Evolutionary conservation across 352 stramenopile species (phyloP).

Genomic region (Globisporangium irregulare): DNA sequence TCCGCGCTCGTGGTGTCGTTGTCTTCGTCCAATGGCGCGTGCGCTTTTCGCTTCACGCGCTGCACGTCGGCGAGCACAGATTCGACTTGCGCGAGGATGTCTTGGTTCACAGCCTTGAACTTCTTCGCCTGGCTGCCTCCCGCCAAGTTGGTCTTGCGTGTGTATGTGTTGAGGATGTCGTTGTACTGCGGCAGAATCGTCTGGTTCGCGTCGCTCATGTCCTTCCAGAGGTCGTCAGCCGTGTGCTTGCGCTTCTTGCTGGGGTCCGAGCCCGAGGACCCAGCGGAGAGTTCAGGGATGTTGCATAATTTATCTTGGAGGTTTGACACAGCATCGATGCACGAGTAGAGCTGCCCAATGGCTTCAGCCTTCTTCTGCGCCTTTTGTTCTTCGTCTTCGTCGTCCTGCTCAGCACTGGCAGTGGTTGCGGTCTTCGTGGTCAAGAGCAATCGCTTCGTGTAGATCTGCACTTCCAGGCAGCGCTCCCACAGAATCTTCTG

Average conservation of each 20-base stretch:
- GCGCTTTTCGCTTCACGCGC: conserved; percentile 82
- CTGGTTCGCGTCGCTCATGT: conserved; percentile 39
- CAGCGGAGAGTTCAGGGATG: conserved; percentile 39
- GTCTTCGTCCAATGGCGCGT: conserved; percentile 51
- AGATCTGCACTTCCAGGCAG: conserved; percentile 84
- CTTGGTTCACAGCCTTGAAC: conserved; percentile 88
- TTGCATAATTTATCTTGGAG: conserved; percentile 75
- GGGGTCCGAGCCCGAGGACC: conserved; percentile 12
- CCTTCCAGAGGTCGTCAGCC: conserved; percentile 53
- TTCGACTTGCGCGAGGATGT: conserved; percentile 82
- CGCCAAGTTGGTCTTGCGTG: conserved; percentile 67
- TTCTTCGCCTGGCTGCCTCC: conserved; percentile 73
- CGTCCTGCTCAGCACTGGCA: conserved; percentile 6
- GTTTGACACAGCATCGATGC: conserved; percentile 54
- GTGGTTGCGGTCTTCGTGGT: conserved; percentile 32
- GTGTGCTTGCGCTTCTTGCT: conserved; percentile 69
- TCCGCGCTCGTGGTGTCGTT: conserved; percentile 31
- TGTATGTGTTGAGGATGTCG: conserved; percentile 78
- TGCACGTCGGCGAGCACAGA: conserved; percentile 77
- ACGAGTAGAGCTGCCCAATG: conserved; percentile 50
- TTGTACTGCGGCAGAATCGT: conserved; percentile 72
- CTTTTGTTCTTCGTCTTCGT: conserved; percentile 22
- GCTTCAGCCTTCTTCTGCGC: conserved; percentile 34
- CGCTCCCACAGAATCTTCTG: conserved; percentile 86
- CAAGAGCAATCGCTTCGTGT: conserved; percentile 72